Base-by-base conservation (phyloP, 208 protist species). In the Acanthamoeba sp. region DNA sequence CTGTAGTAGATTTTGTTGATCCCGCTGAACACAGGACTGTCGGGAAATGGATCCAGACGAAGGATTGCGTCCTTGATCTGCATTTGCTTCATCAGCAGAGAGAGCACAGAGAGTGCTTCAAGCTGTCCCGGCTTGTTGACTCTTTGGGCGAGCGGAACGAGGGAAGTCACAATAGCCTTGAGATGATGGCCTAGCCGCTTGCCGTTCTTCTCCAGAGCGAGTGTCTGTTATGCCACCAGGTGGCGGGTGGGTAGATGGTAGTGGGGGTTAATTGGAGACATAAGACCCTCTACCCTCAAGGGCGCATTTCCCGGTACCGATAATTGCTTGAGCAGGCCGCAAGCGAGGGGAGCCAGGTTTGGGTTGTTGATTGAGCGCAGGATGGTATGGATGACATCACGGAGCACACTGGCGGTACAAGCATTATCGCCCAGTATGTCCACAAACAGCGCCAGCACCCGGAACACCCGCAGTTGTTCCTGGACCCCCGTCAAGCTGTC, bases 361-460 rank as follows among this genome's bases (percentile, higher is more conserved):
- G 42, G 64, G n/a, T 93, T 62, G n/a, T 24, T 64, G 38, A 93
- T 42, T 1, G 66, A 38, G n/a, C 89, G 57, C 16, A 93, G 50
- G 40, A 93, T 73, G 22, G 89, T 93, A 29, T 93, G 89, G 16
- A 93, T 93, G 89, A 93, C 36, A 36, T 93, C 89, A 14, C 89
- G 38, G 27, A 93, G 62, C 34, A 93, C 66, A 20, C 40, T 45
- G 18, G 89, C 45, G 12, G 45, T 48, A 62, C 89, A 93, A 16
- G 34, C 40, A 27, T 93, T 52, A 20, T 73, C 89, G n/a, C 89
- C 66, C 38, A 93, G n/a, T 32, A 93, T 48, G 16, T 73, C 40
- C 0, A 93, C 45, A 20, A 93, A 34, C 10, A 82, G 50, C 45
- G 34, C 7, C 0, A 93, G 34, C 50, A 82, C 89, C 0, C 55